Percentiles rank a stretch among this genome's conserved stretches.
Evolutionary conservation across 202 grass and related monocot species (phyloP).

Genomic region (Bolboschoenoplectus hybrid): DNA sequence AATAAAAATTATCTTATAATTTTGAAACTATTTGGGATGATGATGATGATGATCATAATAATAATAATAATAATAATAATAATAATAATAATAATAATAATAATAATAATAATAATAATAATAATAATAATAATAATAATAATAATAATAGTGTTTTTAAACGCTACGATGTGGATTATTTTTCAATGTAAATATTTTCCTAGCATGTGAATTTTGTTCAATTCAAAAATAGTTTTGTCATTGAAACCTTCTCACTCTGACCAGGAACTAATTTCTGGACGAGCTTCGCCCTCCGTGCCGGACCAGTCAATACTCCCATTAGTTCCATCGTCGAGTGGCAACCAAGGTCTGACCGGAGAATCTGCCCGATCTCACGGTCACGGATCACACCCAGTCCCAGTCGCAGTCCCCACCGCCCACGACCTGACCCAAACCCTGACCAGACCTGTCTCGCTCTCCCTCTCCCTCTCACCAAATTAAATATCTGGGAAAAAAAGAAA

Average conservation of each 20-base stretch:
- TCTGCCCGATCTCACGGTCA: not conserved
- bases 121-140: too few species aligned
- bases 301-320: slow-evolving; percentile 20
- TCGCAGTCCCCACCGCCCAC: not conserved
- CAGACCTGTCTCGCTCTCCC: not conserved
- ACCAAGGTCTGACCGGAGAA: not conserved
- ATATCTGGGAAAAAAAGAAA: not conserved
- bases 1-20: too few species aligned
- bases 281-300: too few species aligned
- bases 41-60: too few species aligned
- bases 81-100: too few species aligned
- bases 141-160: too few species aligned
- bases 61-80: too few species aligned
- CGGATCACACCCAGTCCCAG: not conserved
- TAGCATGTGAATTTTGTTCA: too few species aligned
- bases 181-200: too few species aligned
- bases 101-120: too few species aligned
- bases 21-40: too few species aligned
- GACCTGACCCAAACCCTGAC: not conserved
- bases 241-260: not conserved
- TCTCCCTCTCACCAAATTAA: not conserved
- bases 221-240: not conserved
- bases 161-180: too few species aligned
- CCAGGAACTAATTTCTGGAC: not conserved
- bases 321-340: not conserved